phyloP scores from a whole-genome alignment of 2,329 filamentous ascomycete species.

The Colletotrichum sp. region DNA sequence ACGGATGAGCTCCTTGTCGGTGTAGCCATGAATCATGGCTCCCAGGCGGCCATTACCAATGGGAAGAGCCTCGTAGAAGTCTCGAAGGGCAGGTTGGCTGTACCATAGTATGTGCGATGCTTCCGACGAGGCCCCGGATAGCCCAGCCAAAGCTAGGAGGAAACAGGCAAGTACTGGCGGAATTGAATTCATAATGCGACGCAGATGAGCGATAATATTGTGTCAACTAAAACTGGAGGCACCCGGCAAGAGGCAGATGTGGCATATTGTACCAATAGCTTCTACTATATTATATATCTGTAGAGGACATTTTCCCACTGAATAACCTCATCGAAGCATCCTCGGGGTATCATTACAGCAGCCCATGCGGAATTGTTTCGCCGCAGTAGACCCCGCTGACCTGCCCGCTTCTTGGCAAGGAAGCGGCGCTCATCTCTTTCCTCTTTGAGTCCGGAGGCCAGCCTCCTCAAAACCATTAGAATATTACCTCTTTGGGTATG shows the following conservation, averaged over 20 bases:
- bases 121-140: not conserved
- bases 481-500: accelerated
- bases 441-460: conserved; percentile 28
- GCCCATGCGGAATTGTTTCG: not conserved
- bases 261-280: not conserved
- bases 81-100: not conserved
- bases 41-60: conserved; percentile 47
- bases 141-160: not conserved
- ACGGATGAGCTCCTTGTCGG: conserved; percentile 37
- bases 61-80: conserved; percentile 29
- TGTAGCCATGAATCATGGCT: conserved; percentile 41
- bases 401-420: not conserved
- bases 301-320: not conserved
- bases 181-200: not conserved
- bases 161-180: not conserved
- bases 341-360: not conserved
- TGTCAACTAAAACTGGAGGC: not conserved
- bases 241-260: not conserved
- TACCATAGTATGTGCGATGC: not conserved
- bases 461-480: not conserved
- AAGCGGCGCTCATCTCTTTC: not conserved
- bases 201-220: not conserved
- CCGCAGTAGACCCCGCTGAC: not conserved
- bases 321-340: not conserved
- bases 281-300: not conserved